phyloP scores from a whole-genome alignment of 805 yeast genomes.

The Starmerella bombi region DNA sequence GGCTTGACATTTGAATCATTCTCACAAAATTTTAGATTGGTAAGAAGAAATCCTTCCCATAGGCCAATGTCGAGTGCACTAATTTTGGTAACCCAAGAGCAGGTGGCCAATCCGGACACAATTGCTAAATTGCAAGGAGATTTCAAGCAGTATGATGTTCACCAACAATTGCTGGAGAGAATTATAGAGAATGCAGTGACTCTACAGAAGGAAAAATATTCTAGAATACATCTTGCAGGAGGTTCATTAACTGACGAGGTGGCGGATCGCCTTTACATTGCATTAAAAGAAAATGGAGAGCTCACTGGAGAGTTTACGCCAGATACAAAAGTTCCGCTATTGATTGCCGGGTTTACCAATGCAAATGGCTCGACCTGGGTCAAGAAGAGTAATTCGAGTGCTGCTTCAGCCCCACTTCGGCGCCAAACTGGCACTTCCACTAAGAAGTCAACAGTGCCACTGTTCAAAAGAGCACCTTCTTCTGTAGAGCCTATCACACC shows the following conservation, averaged over 20 bases:
- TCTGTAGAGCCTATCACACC: slow-evolving; percentile 35
- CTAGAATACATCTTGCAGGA: slow-evolving; percentile 23
- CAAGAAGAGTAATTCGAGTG: slow-evolving; percentile 8
- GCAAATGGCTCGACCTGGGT: slow-evolving; percentile 19
- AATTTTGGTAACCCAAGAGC: slow-evolving; percentile 18
- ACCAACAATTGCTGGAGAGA: slow-evolving; percentile 31
- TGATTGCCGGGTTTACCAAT: slow-evolving; percentile 28
- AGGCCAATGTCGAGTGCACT: slow-evolving; percentile 11
- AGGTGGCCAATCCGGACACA: slow-evolving; percentile 19
- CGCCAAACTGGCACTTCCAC: not conserved
- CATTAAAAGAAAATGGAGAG: slow-evolving; percentile 26
- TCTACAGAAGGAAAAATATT: slow-evolving; percentile 23
- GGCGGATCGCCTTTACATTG: slow-evolving; percentile 22
- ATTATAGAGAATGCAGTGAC: slow-evolving; percentile 25
- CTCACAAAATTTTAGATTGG: too few species aligned
- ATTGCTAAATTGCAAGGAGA: slow-evolving; percentile 14
- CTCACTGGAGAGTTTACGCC: slow-evolving; percentile 24
- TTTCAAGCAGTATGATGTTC: slow-evolving; percentile 14
- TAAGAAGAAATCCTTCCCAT: too few species aligned
- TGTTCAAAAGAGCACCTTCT: slow-evolving; percentile 23
- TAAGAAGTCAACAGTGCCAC: not conserved
- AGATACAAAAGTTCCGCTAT: slow-evolving; percentile 27
- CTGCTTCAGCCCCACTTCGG: not conserved
- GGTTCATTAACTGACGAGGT: slow-evolving; percentile 17
- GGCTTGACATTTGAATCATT: too few species aligned